phyloP scores from a whole-genome alignment of 1,139 yeast genomes.

The Suhomyces maxii region DNA sequence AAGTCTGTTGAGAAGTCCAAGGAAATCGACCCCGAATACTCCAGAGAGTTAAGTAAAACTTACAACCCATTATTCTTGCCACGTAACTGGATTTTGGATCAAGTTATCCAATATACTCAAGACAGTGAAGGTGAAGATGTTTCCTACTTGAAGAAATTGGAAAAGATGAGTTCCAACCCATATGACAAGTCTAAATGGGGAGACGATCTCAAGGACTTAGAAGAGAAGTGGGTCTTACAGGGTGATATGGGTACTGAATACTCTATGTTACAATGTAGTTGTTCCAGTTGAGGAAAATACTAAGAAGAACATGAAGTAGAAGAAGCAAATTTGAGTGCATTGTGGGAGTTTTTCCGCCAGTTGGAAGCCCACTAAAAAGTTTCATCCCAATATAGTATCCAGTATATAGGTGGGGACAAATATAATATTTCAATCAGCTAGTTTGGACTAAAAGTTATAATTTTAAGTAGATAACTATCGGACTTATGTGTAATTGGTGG shows the following conservation, averaged over 20 bases:
- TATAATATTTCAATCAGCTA: too few species aligned
- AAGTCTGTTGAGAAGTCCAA: constrained; percentile 35
- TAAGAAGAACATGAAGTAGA: too few species aligned
- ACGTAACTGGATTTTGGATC: constrained; percentile 83
- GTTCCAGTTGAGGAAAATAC: constrained; percentile 48
- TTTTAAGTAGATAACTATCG: too few species aligned
- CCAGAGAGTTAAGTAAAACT: constrained; percentile 41
- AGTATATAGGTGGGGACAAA: too few species aligned
- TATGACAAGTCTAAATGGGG: constrained; percentile 66
- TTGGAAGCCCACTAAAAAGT: too few species aligned
- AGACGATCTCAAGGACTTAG: constrained; percentile 54
- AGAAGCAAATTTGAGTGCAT: too few species aligned
- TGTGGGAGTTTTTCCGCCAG: too few species aligned
- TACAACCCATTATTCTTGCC: constrained; percentile 82
- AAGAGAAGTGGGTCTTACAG: constrained; percentile 52
- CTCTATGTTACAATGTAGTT: constrained; percentile 64
- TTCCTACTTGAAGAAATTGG: constrained; percentile 50
- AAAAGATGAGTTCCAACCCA: constrained; percentile 65
- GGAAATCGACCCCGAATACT: constrained; percentile 25
- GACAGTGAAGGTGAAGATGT: constrained; percentile 39
- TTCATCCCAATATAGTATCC: too few species aligned
- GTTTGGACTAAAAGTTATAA: too few species aligned
- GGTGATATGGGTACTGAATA: constrained; percentile 46
- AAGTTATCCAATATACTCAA: constrained; percentile 60
- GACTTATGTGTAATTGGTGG: too few species aligned